These are phyloP conservation scores for Pseudogymnoascus pannorum DNA, from an alignment of 2,329 filamentous ascomycete species.

Conservation along the genomic window DNA sequence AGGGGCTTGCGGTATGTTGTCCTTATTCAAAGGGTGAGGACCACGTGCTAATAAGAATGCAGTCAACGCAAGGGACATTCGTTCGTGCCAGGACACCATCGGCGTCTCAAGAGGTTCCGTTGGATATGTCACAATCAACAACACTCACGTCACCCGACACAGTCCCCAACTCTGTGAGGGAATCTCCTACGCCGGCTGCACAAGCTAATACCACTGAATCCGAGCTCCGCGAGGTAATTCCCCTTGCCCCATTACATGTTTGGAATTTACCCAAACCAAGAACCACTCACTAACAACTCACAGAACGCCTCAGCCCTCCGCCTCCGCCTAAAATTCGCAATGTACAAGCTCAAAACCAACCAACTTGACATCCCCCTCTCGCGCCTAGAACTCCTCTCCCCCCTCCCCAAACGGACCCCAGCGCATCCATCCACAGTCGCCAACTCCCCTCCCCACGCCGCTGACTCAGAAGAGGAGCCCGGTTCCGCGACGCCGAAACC, in stretches of 20 bases:
- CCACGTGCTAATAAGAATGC: background rate
- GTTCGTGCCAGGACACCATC: background rate
- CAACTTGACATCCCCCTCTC: slow-evolving; percentile 61
- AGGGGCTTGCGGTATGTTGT: background rate
- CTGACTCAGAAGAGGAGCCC: slow-evolving; percentile 3
- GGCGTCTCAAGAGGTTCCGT: background rate
- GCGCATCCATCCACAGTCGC: background rate
- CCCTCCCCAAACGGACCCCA: slow-evolving; percentile 15
- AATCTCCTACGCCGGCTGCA: background rate
- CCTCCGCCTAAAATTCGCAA: slow-evolving; percentile 62
- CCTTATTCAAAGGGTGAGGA: background rate
- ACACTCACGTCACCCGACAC: background rate
- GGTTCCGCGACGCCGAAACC: background rate
- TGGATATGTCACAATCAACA: background rate
- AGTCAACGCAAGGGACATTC: background rate
- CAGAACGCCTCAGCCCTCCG: slow-evolving; percentile 60
- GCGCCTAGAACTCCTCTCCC: slow-evolving; percentile 41
- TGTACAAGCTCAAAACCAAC: slow-evolving; percentile 68
- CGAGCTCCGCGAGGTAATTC: slow-evolving; percentile 3
- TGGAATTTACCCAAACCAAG: background rate
- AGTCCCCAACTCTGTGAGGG: background rate
- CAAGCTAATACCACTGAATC: background rate
- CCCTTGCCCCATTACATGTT: background rate
- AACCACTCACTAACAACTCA: background rate
- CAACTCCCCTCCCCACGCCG: background rate